Evolutionary conservation across 2,329 filamentous ascomycete genomes (phyloP), one percentile per base, ranked within the genome.

Genomic region (Dactylellina drechsleri): DNA sequence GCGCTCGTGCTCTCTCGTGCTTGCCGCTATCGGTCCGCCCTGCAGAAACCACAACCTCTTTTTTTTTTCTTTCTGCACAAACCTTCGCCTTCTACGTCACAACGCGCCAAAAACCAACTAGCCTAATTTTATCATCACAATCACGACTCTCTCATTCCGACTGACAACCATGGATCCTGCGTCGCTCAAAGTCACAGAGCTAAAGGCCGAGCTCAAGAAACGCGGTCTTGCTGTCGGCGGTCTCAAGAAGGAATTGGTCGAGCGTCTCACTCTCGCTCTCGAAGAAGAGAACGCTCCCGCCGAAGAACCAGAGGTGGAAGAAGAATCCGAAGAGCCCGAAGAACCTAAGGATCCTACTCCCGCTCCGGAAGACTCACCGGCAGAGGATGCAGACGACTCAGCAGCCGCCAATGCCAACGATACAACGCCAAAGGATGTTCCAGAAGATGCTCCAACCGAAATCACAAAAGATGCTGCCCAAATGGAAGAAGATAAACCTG

Each of bases 141-240:
- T n/a, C 45, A 52, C 45, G 16, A 18, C 16, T 8, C 47, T 49
- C 31, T 10, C 31, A 36, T 36, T 36, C 5, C 31, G 31, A 36
- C 31, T 7, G 1, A 10, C 10, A 36, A 56, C 16, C 15, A 71
- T 79, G 52, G 77, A 79, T 73, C 79, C 78, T 28, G 54, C 77
- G 43, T 77, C 76, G 7, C 85, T 89, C 79, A 93, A 91, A 83
- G 91, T 94, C 77, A 85, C 89, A 40, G 90, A 93, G 79, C 86
- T 94, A 71, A 91, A 90, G 82, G 87, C 87, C 20, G 90, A 93
- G 83, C 85, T 93, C 49, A 92, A 91, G 82, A 85, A 84, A 71
- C 87, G 91, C 77, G 88, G 89, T n/a, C 86, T 93, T 45, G 84
- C 88, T 4, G 86, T 88, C 76, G 87, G 87, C 23, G 91, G 91